Evolutionary conservation across 148 eudicot species (phyloP).

Genomic region (Cornus florida): DNA sequence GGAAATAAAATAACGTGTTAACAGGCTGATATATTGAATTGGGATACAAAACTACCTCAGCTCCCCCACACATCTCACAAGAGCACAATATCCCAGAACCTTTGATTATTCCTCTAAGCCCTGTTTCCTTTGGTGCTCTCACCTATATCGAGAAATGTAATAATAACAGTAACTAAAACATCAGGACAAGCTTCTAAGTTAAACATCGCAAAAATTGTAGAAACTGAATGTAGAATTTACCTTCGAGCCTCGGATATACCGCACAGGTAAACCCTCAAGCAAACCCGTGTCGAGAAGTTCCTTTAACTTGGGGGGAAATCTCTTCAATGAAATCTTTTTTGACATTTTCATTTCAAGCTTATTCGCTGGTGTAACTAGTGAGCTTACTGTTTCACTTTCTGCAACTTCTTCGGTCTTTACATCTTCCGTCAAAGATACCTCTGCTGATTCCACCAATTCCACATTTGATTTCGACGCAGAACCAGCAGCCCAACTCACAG

Average conservation of each 20-base stretch:
- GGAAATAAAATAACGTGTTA: neutral
- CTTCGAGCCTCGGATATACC: slow-evolving; percentile 60
- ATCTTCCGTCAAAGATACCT: neutral
- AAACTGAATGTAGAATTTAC: slow-evolving; percentile 22
- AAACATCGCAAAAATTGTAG: neutral
- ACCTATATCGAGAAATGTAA: slow-evolving; percentile 12
- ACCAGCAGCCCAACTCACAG: slow-evolving; percentile 27
- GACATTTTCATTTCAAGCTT: slow-evolving; percentile 29
- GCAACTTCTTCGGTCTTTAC: neutral
- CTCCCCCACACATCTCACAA: slow-evolving; percentile 59
- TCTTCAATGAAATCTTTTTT: slow-evolving; percentile 32
- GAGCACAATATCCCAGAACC: slow-evolving; percentile 67
- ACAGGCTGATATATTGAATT: neutral
- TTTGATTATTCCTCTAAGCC: slow-evolving; percentile 55
- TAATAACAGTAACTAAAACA: neutral
- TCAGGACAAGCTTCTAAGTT: neutral
- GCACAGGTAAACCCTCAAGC: slow-evolving; percentile 67
- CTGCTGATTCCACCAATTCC: slow-evolving; percentile 7
- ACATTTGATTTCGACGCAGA: slow-evolving; percentile 17
- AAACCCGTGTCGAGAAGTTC: slow-evolving; percentile 63
- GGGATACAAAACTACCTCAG: slow-evolving; percentile 37
- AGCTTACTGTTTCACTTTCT: neutral
- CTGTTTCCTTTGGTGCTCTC: slow-evolving; percentile 26
- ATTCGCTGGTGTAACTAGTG: slow-evolving; percentile 2
- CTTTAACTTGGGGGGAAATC: slow-evolving; percentile 40